phyloP scores from a whole-genome alignment of 257 asterid species.

The Paulownia fortunei region DNA sequence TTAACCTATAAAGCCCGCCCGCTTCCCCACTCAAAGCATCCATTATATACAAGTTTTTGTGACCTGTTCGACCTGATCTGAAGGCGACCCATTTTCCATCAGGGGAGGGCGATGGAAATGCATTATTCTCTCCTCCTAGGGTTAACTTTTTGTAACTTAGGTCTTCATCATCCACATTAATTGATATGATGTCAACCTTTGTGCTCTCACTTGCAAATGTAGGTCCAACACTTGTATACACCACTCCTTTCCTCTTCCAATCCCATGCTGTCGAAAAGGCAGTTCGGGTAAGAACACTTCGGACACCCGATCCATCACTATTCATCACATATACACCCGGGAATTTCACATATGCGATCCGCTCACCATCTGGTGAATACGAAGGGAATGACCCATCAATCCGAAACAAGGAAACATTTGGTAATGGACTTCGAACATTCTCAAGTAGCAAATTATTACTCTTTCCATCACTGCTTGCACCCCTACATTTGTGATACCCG shows the following conservation, averaged over 20 bases:
- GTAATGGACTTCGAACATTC: conserved; percentile 55
- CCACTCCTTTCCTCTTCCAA: conserved; percentile 76
- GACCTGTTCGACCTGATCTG: conserved; percentile 84
- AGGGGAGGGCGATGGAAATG: conserved; percentile 91
- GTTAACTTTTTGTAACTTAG: conserved; percentile 58
- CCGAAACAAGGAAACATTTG: conserved; percentile 67
- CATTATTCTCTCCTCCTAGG: conserved; percentile 69
- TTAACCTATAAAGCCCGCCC: conserved; percentile 58
- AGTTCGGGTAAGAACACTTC: conserved; percentile 38
- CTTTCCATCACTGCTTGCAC: conserved; percentile 40
- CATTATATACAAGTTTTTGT: conserved; percentile 87
- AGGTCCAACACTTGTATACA: conserved; percentile 83
- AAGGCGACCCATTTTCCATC: conserved; percentile 90
- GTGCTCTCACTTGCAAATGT: conserved; percentile 73
- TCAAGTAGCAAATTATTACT: conserved; percentile 56
- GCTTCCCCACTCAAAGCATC: conserved; percentile 77
- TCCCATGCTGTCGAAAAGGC: conserved; percentile 91
- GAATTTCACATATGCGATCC: conserved; percentile 64
- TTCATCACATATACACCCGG: conserved; percentile 80
- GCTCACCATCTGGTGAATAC: conserved; percentile 70
- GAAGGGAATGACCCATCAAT: conserved; percentile 88
- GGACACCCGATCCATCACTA: conserved; percentile 73
- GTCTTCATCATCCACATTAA: conserved; percentile 70
- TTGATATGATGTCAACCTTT: conserved; percentile 72
- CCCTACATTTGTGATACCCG: conserved; percentile 84